Percentiles rank a stretch among this genome's conserved stretches.
phyloP scores from a whole-genome alignment of 2,329 filamentous ascomycete genomes.

The Colletotrichum cordylinicola region DNA sequence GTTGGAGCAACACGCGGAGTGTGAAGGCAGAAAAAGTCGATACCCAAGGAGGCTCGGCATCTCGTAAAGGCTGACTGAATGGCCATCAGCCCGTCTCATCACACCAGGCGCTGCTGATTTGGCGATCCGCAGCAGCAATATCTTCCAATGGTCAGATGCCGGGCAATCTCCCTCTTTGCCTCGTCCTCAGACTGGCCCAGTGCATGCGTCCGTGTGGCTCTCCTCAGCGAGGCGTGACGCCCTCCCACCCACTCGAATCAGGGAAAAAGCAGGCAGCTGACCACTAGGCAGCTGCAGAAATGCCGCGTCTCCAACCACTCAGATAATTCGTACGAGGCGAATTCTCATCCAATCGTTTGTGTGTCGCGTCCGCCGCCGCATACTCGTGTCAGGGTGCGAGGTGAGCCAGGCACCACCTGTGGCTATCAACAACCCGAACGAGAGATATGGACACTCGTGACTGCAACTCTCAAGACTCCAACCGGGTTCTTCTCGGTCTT shows the following conservation, averaged over 20 bases:
- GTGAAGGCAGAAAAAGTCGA: background rate
- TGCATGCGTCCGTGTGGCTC: background rate
- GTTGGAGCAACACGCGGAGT: slow-evolving; percentile 7
- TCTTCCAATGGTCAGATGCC: background rate
- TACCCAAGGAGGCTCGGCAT: slow-evolving; percentile 8
- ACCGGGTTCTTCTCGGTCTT: background rate
- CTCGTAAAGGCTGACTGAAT: background rate
- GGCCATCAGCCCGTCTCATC: background rate
- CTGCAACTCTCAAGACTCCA: background rate
- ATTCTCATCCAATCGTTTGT: slow-evolving; percentile 20
- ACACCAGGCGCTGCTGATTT: background rate
- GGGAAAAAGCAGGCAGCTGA: slow-evolving; percentile 6
- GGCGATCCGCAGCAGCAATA: background rate
- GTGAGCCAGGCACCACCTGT: background rate
- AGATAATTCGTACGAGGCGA: slow-evolving; percentile 11
- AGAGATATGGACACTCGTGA: background rate
- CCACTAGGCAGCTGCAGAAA: slow-evolving; percentile 18
- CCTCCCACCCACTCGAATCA: slow-evolving; percentile 5
- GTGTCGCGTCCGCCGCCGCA: background rate
- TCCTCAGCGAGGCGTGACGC: background rate
- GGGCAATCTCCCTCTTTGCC: background rate
- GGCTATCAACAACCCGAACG: background rate
- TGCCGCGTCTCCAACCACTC: slow-evolving; percentile 17
- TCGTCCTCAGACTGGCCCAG: slow-evolving; percentile 11
- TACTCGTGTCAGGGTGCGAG: background rate